Base-by-base conservation (phyloP, 345 rosid species). In the Boechera stricta region DNA sequence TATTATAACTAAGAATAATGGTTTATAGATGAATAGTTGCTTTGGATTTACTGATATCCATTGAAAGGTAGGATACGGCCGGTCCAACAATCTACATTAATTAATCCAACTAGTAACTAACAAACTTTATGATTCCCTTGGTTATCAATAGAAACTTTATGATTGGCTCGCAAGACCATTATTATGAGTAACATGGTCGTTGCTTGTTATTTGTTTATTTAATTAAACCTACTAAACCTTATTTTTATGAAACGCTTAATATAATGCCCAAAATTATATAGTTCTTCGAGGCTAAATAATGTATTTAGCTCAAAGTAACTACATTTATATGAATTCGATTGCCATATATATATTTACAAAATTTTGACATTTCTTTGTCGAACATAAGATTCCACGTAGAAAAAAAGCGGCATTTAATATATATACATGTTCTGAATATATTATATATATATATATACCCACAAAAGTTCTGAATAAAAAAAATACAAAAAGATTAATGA, bases 151-250 rank as follows among this genome's bases (percentile, higher is more conserved):
- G 55, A 51, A 73, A 72, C 77, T 78, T 57, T 42, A 67, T 78
- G 78, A 79, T 79, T 79, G 60, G 75, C 74, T 73, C 66, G 66
- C 63, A 44, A 45, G 32, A 54, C 45, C 52, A 79, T 73, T 79
- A 73, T 79, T 73, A 53, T 28, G 78, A 73, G 82, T 79, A 79
- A 79, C 82, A 67, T 78, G 82, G 73, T 44, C 49, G 16, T 44
- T 41, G 53, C 64, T 78, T 71, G 24, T 71, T 78, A 16, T 58
- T 41, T 51, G 26, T 15, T 66, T 39, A 59, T 53, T 64, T 67
- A 73, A 53, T 33, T 61, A 6, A 77, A 55, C 63, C 77, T 71
- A 65, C 62, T 78, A 71, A 71, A 64, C 45, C 38, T 41, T 72
- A 29, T 21, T 48, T 65, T 60, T 71, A 48, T 33, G 7, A 33